Evolutionary conservation across 1,284 basidiomycete species (phyloP), one percentile per base, ranked within the genome.

Genomic region (Ustilago hordei): DNA sequence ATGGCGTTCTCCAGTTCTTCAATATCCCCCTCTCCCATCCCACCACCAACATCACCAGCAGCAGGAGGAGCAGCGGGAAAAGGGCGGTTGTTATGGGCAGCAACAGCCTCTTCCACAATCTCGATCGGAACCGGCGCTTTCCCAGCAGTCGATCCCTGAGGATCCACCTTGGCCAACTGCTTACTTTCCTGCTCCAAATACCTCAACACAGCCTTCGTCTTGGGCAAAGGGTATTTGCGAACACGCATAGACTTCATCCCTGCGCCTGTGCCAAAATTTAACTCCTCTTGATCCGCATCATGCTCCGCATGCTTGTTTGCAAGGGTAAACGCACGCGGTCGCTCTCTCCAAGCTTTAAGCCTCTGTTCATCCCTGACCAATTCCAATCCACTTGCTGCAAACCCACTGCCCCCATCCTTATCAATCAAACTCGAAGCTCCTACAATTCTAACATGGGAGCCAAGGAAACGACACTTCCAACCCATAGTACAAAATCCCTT

Each of bases 391-490:
- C 83, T 74, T 8, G 41, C 41, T 3, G 54, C 57, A 23, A 60
- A 76, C 0, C 71, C 75, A 5, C 59, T 62, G 4, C 63, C 47
- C 2, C 50, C 41, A 3, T n/a, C 23, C 0, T 41, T 12, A 34
- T 56, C 55, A 8, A 11, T 43, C 8, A 73, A 61, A 1, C 45
- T 56, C 9, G 80, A 83, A 8, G 72, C 23, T 19, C 74, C 72
- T 9, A 81, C 69, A 32, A 76, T 45, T 4, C 55, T 55, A 3
- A 84, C 79, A 52, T 98, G 96, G 0, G 90, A 91, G 12, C 92
- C 92, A 4, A 97, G 90, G 87, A 93, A 97, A 2, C 96, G 91
- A 85, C 96, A 99, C 86, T 94, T 93, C 87, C 93, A 92, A 5
- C 94, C 96, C 75, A 91, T 91, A 59, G 91, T 91, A 87, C 95